A percentile compares a stretch with the other conserved stretches of the same genome.
phyloP scores from a whole-genome alignment of 2,329 filamentous ascomycete genomes.

The Teratosphaeria pseudoeucalypti region DNA sequence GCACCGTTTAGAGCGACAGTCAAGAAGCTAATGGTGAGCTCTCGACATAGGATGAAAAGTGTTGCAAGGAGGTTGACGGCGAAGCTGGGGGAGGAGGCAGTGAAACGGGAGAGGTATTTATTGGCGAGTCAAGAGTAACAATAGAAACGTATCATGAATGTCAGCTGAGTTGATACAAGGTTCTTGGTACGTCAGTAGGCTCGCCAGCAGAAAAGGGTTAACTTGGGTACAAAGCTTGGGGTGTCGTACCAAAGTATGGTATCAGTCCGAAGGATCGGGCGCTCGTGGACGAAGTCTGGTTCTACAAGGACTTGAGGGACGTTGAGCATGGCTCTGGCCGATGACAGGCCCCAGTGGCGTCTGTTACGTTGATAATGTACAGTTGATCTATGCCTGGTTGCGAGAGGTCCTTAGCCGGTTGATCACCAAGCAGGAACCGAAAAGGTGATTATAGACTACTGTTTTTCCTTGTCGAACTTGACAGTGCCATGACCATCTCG shows the following conservation, averaged over 20 bases:
- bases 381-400: not conserved
- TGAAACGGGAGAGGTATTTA: constrained; percentile 38
- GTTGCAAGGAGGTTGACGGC: constrained; percentile 43
- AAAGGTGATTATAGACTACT: not conserved
- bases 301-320: constrained; percentile 46
- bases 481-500: constrained; percentile 19
- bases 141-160: not conserved
- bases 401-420: not conserved
- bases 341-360: not conserved
- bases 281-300: constrained; percentile 44
- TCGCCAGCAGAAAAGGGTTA: constrained; percentile 44
- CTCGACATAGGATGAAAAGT: constrained; percentile 41
- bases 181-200: constrained; percentile 44
- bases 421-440: not conserved
- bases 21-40: constrained; percentile 49
- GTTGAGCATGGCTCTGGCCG: not conserved
- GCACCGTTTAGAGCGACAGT: constrained; percentile 45
- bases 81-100: constrained; percentile 47
- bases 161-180: constrained; percentile 23
- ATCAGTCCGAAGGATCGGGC: constrained; percentile 38
- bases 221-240: constrained; percentile 46
- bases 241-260: constrained; percentile 46
- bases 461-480: constrained; percentile 15
- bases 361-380: not conserved
- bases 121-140: constrained; percentile 37